Base-by-base conservation (phyloP, 2,329 filamentous ascomycete genomes). In the Paradendryphiella salina region DNA sequence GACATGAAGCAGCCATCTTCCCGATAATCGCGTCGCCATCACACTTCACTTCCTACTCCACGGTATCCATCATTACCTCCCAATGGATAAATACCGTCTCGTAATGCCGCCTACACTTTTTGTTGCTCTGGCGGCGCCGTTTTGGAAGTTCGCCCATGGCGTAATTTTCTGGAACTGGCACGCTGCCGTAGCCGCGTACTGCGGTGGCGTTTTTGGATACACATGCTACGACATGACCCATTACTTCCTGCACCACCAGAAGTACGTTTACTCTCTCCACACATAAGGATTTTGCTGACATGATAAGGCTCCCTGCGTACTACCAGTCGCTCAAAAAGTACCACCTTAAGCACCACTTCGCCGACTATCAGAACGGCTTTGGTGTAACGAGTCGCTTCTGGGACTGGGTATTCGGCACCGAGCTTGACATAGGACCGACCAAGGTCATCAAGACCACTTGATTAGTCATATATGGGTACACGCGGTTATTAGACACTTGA, bases 41-140 rank as follows among this genome's bases (percentile, higher is more conserved):
- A 96, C 90, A 0, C 64, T 87, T 15, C 94, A 99, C 73, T 99
- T 99, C 77, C 77, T 96, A 33, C 88, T 99, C 20, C 94, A 99
- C 66, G 94, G 94, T 57, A 90, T 99, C 57, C 94, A 99, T 71
- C 94, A 99, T 75, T 99, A 97, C 75, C 83, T 99, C 4, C 94
- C 94, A n/a, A 97, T 99, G 94, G 94, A 99, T 77, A 93, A 87
- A 70, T 93, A 96, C 66, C 87, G 94, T 54, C 86, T 99, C 8
- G 94, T 99, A 59, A 97, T 99, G 94, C 94, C 94, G 1, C 94
- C 94, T 0, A 84, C 90, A 0, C 80, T 99, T 3, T 97, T 99
- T 70, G 56, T 93, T 18, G 81, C 83, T 10, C 85, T 99, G 15
- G 93, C 93, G 5, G 81, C 83, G 0, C 94, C 94, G 0, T 97